A percentile compares a stretch with the other conserved stretches of the same genome.
phyloP scores from a whole-genome alignment of 2,329 filamentous ascomycete species.

The Fusarium mexicanum region DNA sequence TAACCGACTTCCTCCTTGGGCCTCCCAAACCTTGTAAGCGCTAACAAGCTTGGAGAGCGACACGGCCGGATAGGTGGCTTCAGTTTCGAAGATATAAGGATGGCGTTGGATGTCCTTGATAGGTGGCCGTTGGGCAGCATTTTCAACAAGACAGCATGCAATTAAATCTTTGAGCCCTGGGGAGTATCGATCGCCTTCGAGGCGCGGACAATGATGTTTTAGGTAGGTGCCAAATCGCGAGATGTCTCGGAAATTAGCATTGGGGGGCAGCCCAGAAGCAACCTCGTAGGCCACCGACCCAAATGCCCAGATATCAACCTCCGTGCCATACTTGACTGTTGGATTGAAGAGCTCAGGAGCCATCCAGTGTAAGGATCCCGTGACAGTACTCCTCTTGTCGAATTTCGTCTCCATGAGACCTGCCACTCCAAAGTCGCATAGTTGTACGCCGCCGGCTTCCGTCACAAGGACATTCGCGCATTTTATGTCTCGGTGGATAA shows the following conservation, averaged over 20 bases:
- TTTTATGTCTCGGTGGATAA: slow-evolving; percentile 78
- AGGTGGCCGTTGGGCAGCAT: slow-evolving; percentile 73
- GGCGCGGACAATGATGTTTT: slow-evolving; percentile 70
- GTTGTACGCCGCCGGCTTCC: slow-evolving; percentile 78
- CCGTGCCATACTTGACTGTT: slow-evolving; percentile 71
- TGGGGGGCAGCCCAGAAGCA: slow-evolving; percentile 81
- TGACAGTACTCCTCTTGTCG: slow-evolving; percentile 81
- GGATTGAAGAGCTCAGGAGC: slow-evolving; percentile 79
- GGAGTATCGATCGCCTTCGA: slow-evolving; percentile 78
- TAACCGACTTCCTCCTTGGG: slow-evolving; percentile 74
- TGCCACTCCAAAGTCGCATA: slow-evolving; percentile 87
- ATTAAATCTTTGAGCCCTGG: slow-evolving; percentile 74
- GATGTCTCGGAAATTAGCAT: slow-evolving; percentile 52
- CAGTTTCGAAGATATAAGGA: slow-evolving; percentile 72
- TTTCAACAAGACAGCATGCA: slow-evolving; percentile 77
- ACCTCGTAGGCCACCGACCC: slow-evolving; percentile 85
- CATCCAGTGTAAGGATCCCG: slow-evolving; percentile 89
- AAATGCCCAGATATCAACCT: slow-evolving; percentile 86
- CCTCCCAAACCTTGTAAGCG: slow-evolving; percentile 79
- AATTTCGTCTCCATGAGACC: slow-evolving; percentile 79
- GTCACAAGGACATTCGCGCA: slow-evolving; percentile 83
- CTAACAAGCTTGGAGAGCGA: slow-evolving; percentile 68
- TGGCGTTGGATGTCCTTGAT: slow-evolving; percentile 77
- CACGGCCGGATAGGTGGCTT: slow-evolving; percentile 69
- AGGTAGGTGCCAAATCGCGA: slow-evolving; percentile 63